phyloP scores from a whole-genome alignment of 2,329 filamentous ascomycete genomes.

The Aspergillus amoenus region DNA sequence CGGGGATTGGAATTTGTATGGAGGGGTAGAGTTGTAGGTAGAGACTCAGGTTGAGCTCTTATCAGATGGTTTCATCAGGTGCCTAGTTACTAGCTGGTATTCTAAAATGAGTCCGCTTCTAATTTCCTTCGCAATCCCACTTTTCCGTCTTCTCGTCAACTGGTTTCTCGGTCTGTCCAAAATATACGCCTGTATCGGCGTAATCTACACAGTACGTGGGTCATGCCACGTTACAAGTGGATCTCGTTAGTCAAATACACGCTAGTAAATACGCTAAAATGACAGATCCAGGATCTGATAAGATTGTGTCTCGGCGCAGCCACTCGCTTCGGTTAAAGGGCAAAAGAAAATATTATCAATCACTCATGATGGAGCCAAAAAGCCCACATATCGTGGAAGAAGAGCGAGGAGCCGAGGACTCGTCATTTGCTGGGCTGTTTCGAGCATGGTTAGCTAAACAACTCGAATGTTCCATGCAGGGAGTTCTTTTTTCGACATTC shows the following conservation, averaged over 20 bases:
- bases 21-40: not conserved
- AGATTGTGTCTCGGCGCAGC: not conserved
- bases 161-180: not conserved
- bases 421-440: not conserved
- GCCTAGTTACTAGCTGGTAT: not conserved
- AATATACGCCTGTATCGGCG: not conserved
- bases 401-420: not conserved
- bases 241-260: not conserved
- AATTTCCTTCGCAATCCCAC: not conserved
- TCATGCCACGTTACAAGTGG: not conserved
- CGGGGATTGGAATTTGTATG: not conserved
- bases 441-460: not conserved
- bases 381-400: not conserved
- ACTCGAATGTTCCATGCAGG: not conserved
- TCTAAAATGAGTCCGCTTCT: not conserved
- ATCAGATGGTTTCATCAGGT: conserved; percentile 2
- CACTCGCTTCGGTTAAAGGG: not conserved
- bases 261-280: not conserved
- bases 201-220: not conserved
- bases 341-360: not conserved
- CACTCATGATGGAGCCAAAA: not conserved
- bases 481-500: not conserved
- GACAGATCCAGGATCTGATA: conserved; percentile 7
- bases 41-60: not conserved
- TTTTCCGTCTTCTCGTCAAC: not conserved